Conservation (phyloP, 441 rosid species). For the Aquilaria agallochum region DNA sequence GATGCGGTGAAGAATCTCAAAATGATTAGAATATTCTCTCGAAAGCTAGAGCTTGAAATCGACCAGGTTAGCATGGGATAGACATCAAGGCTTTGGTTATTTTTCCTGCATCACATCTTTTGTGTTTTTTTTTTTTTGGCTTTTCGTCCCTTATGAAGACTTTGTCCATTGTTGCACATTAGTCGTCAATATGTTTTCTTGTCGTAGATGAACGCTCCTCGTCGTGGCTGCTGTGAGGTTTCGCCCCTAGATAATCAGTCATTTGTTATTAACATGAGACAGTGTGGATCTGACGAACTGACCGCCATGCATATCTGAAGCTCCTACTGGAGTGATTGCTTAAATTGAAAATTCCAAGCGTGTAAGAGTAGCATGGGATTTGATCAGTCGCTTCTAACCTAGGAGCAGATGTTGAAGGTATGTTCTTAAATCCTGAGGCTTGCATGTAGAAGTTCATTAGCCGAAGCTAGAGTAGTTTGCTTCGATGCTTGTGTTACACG, state of each 20-base stretch:
- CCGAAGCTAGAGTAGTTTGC: too few relatives aligned
- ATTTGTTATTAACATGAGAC: constrained; percentile 57
- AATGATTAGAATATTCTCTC: constrained; percentile 41
- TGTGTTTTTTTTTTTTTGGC: neutral
- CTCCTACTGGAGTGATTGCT: constrained; percentile 11
- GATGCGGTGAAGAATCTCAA: constrained; percentile 41
- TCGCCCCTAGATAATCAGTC: constrained; percentile 46
- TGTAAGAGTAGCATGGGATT: constrained; percentile 5
- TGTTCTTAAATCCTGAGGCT: constrained; percentile 1
- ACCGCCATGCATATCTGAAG: constrained; percentile 57
- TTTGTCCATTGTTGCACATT: too few relatives aligned
- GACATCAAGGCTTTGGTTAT: neutral
- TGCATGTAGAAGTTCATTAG: too few relatives aligned
- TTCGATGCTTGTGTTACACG: too few relatives aligned
- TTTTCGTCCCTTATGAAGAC: too few relatives aligned
- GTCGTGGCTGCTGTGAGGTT: constrained; percentile 80
- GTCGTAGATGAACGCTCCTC: constrained; percentile 55
- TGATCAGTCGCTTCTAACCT: neutral
- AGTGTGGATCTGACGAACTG: constrained; percentile 58
- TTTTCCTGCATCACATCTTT: neutral
- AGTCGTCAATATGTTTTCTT: neutral
- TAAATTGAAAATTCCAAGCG: constrained; percentile 7
- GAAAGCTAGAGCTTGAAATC: constrained; percentile 35
- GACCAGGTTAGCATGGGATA: constrained; percentile 49
- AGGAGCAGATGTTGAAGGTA: constrained; percentile 14